These are phyloP conservation scores for Daldinia sp. DNA, from an alignment of 2,329 filamentous ascomycete species.

Conservation along the genomic window DNA sequence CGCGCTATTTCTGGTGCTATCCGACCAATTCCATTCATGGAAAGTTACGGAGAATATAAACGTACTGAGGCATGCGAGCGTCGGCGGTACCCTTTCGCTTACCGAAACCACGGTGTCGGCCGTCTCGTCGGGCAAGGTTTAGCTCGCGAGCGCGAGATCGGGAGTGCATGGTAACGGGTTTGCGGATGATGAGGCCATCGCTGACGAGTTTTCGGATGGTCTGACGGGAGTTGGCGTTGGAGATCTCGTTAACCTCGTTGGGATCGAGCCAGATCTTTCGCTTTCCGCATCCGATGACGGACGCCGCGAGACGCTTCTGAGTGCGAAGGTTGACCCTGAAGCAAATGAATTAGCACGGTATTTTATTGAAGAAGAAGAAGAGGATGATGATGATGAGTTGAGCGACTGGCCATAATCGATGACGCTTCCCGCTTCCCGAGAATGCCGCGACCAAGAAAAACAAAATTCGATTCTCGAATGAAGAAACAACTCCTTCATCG, in stretches of 20 bases:
- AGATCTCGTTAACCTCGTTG: slow-evolving; percentile 99
- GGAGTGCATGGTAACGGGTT: slow-evolving; percentile 99
- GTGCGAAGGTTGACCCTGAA: slow-evolving; percentile 98
- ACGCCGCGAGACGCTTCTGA: slow-evolving; percentile 99
- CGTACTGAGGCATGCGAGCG: slow-evolving; percentile 98
- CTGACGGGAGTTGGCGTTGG: slow-evolving; percentile 99
- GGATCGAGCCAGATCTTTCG: slow-evolving; percentile 99
- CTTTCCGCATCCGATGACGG: slow-evolving; percentile 98
- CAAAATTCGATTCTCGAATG: slow-evolving; percentile 16
- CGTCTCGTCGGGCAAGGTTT: slow-evolving; percentile 92
- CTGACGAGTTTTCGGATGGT: slow-evolving; percentile 99
- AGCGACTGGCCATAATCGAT: slow-evolving; percentile 16
- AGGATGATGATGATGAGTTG: slow-evolving; percentile 28
- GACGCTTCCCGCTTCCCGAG: slow-evolving; percentile 25
- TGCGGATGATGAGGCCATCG: slow-evolving; percentile 99
- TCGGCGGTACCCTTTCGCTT: slow-evolving; percentile 99
- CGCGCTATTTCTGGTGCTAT: background rate
- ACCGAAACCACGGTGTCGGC: slow-evolving; percentile 98
- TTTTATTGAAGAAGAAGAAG: too few relatives aligned
- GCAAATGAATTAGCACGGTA: slow-evolving; percentile 20
- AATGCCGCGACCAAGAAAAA: slow-evolving; percentile 18
- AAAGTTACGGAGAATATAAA: slow-evolving; percentile 43
- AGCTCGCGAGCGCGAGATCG: slow-evolving; percentile 95
- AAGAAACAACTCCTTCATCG: slow-evolving; percentile 7
- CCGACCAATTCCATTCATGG: background rate